Evolutionary conservation across 768 basidiomycete genomes (phyloP).

Genomic region (Panellus pusillus): DNA sequence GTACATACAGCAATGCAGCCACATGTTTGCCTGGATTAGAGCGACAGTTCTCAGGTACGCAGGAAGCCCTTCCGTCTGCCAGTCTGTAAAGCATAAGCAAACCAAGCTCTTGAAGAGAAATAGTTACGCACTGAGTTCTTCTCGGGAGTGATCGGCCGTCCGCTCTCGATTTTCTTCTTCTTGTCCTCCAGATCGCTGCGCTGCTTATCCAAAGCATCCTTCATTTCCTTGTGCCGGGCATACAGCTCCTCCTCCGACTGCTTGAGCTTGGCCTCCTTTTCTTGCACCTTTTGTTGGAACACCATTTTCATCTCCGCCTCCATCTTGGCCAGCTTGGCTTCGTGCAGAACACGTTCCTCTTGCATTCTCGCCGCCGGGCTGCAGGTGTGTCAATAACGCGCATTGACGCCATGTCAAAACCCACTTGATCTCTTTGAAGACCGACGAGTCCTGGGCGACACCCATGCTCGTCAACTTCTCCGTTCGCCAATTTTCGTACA

Average conservation of each 20-base stretch:
- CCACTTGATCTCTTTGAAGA: conserved; percentile 99
- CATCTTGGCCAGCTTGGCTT: conserved; percentile 98
- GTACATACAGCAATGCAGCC: conserved; percentile 31
- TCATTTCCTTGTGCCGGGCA: conserved; percentile 99
- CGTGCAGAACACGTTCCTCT: conserved; percentile 94
- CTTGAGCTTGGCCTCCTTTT: conserved; percentile 98
- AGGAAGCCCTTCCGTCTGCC: conserved; percentile 78
- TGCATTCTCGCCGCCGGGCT: conserved; percentile 96
- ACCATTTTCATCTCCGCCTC: conserved; percentile 99
- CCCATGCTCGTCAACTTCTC: conserved; percentile 98
- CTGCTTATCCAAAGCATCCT: conserved; percentile 98
- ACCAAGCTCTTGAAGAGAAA: conserved; percentile 13
- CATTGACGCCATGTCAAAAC: conserved; percentile 31
- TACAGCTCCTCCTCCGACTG: conserved; percentile 99
- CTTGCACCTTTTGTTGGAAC: conserved; percentile 99
- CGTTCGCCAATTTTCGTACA: conserved; percentile 98
- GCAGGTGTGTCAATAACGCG: conserved; percentile 21
- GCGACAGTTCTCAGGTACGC: conserved; percentile 47
- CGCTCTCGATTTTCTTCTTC: conserved; percentile 93
- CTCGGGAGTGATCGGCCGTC: conserved; percentile 93
- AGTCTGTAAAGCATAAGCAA: conserved; percentile 39
- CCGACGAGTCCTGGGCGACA: conserved; percentile 93
- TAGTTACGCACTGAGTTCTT: conserved; percentile 70
- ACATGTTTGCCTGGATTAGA: conserved; percentile 31
- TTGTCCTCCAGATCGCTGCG: conserved; percentile 95